Base-by-base conservation (phyloP, 2,329 filamentous ascomycete genomes). In the Pyrenochaeta sp. region DNA sequence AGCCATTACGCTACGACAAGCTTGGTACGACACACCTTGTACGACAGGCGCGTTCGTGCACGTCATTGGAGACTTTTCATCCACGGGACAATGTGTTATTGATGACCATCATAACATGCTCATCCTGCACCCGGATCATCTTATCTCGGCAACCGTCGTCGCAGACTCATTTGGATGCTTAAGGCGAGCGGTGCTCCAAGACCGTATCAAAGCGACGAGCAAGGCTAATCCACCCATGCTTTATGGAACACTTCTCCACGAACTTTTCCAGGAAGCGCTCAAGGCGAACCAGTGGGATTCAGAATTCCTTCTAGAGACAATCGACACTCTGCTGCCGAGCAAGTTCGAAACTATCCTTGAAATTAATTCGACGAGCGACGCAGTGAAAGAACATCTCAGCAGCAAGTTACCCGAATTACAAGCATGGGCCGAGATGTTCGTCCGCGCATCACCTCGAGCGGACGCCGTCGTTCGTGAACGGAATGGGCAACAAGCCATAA, bases 161-260 rank as follows among this genome's bases (percentile, higher is more conserved):
- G 92, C 91, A n/a, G 94, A 99, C 71, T 96, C 94, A 0, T 96
- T 97, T 67, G 87, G 86, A 17, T 99, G 94, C 66, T 86, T 89
- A 67, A 87, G 94, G 13, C 87, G 93, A 53, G 91, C 94, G 20
- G 93, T 97, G 1, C 81, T 99, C 18, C 92, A 97, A 69, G 93
- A 99, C 68, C 87, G 94, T 21, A 87, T 99, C 60, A 97, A 97
- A 71, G 90, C 90, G 7, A 93, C 91, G 0, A 88, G 86, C 60
- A 88, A 90, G 54, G 81, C 89, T 2, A 89, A 85, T 30, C 82
- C 88, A 22, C 84, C 92, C 1, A 85, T 96, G 59, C 85, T 97
- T 1, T 97, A 97, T 65, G 94, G 94, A 34, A 94, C 89, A 24
- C 87, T 99, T 44, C 81, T 99, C 10, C 94, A 99, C 67, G 93